Evolutionary conservation across 2,329 filamentous ascomycete species (phyloP).

Genomic region (Fusarium setosum): DNA sequence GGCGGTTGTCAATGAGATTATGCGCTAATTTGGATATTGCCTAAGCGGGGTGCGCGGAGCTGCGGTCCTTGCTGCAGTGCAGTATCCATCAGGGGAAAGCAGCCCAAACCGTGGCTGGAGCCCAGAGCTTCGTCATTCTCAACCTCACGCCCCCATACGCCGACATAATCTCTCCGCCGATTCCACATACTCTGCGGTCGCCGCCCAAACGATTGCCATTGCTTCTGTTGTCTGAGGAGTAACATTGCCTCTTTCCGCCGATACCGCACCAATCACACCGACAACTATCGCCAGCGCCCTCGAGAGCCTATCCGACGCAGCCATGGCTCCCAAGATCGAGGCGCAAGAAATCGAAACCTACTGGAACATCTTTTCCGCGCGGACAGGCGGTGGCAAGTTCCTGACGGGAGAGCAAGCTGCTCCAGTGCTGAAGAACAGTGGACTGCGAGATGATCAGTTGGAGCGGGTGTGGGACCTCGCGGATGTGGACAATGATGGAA

Average conservation of each 20-base stretch:
- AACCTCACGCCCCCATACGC: conserved; percentile 22
- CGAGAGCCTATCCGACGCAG: conserved; percentile 37
- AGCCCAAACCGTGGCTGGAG: conserved; percentile 42
- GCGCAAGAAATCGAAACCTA: conserved; percentile 72
- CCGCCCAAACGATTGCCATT: conserved; percentile 28
- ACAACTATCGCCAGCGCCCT: conserved; percentile 1
- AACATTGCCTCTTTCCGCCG: not conserved
- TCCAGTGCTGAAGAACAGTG: conserved; percentile 72
- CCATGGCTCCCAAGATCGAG: conserved; percentile 71
- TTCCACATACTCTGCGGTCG: conserved; percentile 18
- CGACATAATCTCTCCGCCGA: conserved; percentile 22
- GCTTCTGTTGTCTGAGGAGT: not conserved
- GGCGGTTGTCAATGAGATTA: conserved; percentile 23
- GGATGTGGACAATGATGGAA: conserved; percentile 97
- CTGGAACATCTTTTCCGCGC: conserved; percentile 72
- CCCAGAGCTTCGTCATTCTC: conserved; percentile 45
- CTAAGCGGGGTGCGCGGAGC: conserved; percentile 39
- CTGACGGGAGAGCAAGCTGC: conserved; percentile 71
- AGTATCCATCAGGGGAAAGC: conserved; percentile 40
- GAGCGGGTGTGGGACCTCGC: conserved; percentile 97
- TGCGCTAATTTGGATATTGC: conserved; percentile 42
- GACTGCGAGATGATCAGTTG: conserved; percentile 79
- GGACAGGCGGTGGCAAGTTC: conserved; percentile 69
- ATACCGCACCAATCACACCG: conserved; percentile 1
- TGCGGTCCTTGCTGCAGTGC: not conserved